A percentile compares a stretch with the other conserved stretches of the same genome.
These are phyloP conservation scores for Pueraria montana DNA, from an alignment of 306 rosid species.

Conservation along the genomic window DNA sequence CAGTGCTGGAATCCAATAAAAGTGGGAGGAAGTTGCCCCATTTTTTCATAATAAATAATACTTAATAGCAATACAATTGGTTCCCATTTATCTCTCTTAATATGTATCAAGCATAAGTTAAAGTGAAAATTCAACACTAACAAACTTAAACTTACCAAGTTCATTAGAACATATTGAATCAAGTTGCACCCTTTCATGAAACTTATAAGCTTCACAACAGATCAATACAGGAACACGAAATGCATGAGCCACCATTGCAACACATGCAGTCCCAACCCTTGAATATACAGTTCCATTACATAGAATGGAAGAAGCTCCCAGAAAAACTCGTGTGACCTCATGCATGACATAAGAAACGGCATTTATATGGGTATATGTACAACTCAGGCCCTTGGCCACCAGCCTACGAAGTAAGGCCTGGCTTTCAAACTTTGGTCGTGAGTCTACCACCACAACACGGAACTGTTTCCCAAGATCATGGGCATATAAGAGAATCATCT, in stretches of 20 bases:
- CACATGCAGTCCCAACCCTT: constrained; percentile 85
- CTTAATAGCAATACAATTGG: not conserved
- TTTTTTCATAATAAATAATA: not conserved
- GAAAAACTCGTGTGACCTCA: constrained; percentile 80
- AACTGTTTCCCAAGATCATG: constrained; percentile 82
- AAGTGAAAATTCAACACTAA: constrained; percentile 17
- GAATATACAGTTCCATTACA: constrained; percentile 91
- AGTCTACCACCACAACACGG: constrained; percentile 87
- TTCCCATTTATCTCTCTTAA: constrained; percentile 11
- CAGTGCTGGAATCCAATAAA: not conserved
- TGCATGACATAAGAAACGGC: constrained; percentile 86
- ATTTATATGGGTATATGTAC: constrained; percentile 88
- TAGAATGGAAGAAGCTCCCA: constrained; percentile 82
- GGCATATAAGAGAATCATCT: constrained; percentile 76
- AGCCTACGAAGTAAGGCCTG: constrained; percentile 77
- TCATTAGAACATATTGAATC: constrained; percentile 92
- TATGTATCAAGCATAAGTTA: constrained; percentile 12
- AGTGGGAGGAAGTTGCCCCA: constrained; percentile 20
- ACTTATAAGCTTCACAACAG: constrained; percentile 93
- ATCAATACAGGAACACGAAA: constrained; percentile 84
- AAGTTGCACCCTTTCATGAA: constrained; percentile 96
- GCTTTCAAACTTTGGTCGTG: constrained; percentile 90
- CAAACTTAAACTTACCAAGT: constrained; percentile 64
- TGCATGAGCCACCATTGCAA: constrained; percentile 93
- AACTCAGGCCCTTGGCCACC: constrained; percentile 73